Conservation (phyloP, 345 rosid species). For the Gossypioides kirkii region DNA sequence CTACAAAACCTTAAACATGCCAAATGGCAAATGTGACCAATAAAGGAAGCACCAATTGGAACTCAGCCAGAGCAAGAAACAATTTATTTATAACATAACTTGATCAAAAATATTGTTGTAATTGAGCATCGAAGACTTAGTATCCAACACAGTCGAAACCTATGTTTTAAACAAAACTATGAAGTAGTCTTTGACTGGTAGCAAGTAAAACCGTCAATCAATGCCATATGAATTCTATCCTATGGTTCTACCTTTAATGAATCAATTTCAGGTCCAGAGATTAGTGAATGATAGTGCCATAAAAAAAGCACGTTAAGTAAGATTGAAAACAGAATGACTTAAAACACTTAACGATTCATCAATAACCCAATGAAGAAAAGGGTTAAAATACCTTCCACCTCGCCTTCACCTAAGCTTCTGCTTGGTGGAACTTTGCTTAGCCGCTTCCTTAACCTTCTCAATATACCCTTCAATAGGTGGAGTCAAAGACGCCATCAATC, state of each 20-base stretch:
- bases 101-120: neutral
- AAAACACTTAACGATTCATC: neutral
- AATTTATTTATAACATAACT: neutral
- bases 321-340: neutral
- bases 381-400: constrained; percentile 18
- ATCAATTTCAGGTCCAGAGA: neutral
- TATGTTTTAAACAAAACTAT: neutral
- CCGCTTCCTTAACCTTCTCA: constrained; percentile 79
- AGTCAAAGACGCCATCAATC: constrained; percentile 86
- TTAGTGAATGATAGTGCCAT: neutral
- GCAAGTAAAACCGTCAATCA: neutral
- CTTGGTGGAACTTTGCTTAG: constrained; percentile 52
- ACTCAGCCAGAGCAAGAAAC: neutral
- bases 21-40: neutral
- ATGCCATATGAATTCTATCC: neutral
- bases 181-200: neutral
- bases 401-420: constrained; percentile 72
- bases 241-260: neutral
- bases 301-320: neutral
- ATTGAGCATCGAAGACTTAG: neutral
- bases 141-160: neutral
- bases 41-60: neutral
- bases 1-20: neutral
- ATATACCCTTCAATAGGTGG: constrained; percentile 94
- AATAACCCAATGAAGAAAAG: neutral